Percentiles rank a stretch among this genome's conserved stretches.
phyloP scores from a whole-genome alignment of 768 basidiomycete species.

The Collybia mongolica region DNA sequence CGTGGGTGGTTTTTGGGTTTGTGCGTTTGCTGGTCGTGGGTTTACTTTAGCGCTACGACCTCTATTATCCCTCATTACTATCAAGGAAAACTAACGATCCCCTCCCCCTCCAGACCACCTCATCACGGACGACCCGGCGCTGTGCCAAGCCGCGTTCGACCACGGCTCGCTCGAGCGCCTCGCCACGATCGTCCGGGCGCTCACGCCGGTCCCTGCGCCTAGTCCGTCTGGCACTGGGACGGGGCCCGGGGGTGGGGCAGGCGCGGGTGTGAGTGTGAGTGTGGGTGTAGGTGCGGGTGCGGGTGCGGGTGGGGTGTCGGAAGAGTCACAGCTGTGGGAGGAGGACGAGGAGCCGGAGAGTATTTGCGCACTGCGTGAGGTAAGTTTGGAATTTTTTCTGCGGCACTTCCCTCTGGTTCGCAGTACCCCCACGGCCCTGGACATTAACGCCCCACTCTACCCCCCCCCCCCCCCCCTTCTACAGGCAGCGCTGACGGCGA shows the following conservation, averaged over 20 bases:
- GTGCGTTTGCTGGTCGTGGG: too few relatives aligned
- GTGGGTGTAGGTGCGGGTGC: neutral
- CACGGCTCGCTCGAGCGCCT: constrained; percentile 63
- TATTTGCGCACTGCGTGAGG: constrained; percentile 61
- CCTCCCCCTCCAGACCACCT: constrained; percentile 49
- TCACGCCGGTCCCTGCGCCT: constrained; percentile 39
- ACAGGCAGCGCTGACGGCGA: constrained; percentile 71
- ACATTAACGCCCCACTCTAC: too few relatives aligned
- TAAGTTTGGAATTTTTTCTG: constrained; percentile 21
- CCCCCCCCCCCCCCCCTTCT: too few relatives aligned
- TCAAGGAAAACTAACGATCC: neutral
- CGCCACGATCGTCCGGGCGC: constrained; percentile 45
- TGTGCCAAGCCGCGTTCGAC: constrained; percentile 72
- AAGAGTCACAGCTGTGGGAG: constrained; percentile 48
- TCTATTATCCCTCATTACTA: too few relatives aligned
- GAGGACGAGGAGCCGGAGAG: constrained; percentile 65
- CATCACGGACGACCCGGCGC: constrained; percentile 63
- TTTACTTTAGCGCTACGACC: too few relatives aligned
- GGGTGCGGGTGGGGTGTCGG: constrained; percentile 7
- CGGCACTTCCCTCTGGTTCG: neutral
- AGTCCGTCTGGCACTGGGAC: neutral
- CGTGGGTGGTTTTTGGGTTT: neutral
- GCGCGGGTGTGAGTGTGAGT: neutral
- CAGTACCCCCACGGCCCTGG: too few relatives aligned
- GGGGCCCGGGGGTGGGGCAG: neutral